Percentiles rank a stretch among this genome's conserved stretches.
Conservation (phyloP, 495 filamentous ascomycete species). For the Recurvomyces mirabilis region DNA sequence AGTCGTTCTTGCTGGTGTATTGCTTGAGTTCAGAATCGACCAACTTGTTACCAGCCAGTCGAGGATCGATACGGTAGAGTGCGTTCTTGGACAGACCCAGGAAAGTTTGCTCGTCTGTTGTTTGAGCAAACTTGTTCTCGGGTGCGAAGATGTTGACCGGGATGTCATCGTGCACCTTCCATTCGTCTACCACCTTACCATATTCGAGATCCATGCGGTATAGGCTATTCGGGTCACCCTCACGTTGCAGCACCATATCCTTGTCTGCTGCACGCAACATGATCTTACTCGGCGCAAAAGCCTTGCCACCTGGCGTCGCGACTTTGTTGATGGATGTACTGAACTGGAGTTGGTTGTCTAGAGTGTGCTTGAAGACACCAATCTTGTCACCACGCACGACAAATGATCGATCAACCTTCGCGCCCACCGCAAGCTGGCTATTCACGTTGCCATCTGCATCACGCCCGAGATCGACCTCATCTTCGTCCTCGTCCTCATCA, state of each 20-base stretch:
- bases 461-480: constrained; percentile 61
- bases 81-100: constrained; percentile 85
- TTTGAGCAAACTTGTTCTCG: constrained; percentile 96
- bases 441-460: constrained; percentile 73
- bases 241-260: constrained; percentile 85
- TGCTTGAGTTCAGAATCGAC: constrained; percentile 89
- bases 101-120: constrained; percentile 91
- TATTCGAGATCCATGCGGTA: constrained; percentile 98
- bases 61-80: constrained; percentile 87
- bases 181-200: constrained; percentile 98
- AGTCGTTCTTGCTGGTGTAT: constrained; percentile 91
- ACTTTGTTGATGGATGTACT: constrained; percentile 97
- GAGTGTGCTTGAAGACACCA: constrained; percentile 94
- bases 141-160: constrained; percentile 81
- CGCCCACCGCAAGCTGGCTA: constrained; percentile 92
- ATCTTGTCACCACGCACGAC: constrained; percentile 96
- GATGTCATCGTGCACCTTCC: constrained; percentile 98
- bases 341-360: constrained; percentile 87
- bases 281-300: constrained; percentile 92
- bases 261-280: constrained; percentile 93
- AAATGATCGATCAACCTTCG: constrained; percentile 94
- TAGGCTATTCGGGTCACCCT: constrained; percentile 74
- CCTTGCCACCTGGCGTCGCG: constrained; percentile 71
- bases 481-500: constrained; percentile 82
- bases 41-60: constrained; percentile 79